phyloP scores from a whole-genome alignment of 2,329 filamentous ascomycete species.

The Lasiodiplodia citricola region DNA sequence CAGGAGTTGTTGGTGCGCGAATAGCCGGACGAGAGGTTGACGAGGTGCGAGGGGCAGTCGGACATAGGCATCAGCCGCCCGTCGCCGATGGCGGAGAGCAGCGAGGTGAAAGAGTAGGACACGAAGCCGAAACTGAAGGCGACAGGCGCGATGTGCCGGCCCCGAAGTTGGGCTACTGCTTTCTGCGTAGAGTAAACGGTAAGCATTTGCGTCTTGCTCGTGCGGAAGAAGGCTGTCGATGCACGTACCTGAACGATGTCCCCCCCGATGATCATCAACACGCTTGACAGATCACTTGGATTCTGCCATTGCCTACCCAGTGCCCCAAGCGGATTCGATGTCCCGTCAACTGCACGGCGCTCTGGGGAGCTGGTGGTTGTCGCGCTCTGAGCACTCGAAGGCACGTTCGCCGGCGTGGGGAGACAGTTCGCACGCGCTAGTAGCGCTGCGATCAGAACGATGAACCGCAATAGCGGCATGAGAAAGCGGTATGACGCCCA shows the following conservation, averaged over 20 bases:
- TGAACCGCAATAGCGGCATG: neutral
- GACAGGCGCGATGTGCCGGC: neutral
- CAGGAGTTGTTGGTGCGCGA: conserved; percentile 9
- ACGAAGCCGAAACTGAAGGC: conserved; percentile 23
- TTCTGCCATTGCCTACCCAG: neutral
- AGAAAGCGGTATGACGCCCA: neutral
- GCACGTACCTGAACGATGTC: neutral
- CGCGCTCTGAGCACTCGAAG: neutral
- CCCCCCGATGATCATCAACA: neutral
- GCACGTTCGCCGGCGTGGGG: neutral
- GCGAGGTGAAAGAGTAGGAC: conserved; percentile 11
- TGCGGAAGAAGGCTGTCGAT: neutral
- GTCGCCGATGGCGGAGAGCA: conserved; percentile 24
- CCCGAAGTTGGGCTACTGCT: neutral
- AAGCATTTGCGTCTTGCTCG: neutral
- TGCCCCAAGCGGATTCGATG: neutral
- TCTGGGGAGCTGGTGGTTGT: neutral
- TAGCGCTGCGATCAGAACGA: neutral
- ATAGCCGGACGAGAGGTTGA: neutral
- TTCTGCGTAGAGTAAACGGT: neutral
- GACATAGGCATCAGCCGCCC: conserved; percentile 15
- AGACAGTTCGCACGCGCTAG: neutral
- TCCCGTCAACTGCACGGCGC: neutral
- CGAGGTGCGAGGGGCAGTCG: conserved; percentile 13
- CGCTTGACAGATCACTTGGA: neutral